phyloP scores from a whole-genome alignment of 371 early-diverging fungal genomes.

The Nematocida ironsii region DNA sequence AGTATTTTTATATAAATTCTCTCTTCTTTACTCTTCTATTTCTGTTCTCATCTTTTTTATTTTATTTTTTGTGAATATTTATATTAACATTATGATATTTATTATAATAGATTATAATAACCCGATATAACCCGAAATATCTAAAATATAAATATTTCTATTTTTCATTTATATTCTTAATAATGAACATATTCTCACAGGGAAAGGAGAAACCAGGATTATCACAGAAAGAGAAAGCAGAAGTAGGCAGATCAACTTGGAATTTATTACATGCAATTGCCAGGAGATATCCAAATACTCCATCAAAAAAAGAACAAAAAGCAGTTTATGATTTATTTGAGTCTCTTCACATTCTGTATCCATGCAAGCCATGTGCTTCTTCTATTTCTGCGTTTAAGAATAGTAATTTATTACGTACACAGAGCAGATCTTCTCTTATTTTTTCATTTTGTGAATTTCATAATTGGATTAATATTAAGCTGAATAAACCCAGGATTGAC shows the following conservation, averaged over 20 bases:
- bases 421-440: not conserved
- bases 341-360: constrained; percentile 41
- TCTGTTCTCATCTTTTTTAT: too few relatives aligned
- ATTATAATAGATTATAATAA: too few relatives aligned
- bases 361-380: constrained; percentile 30
- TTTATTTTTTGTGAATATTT: too few relatives aligned
- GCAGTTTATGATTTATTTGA: constrained; percentile 17
- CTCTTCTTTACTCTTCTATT: too few relatives aligned
- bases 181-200: not conserved
- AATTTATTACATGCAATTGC: constrained; percentile 45
- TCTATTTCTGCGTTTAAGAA: not conserved
- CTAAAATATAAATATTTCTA: too few relatives aligned
- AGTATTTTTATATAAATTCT: too few relatives aligned
- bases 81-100: too few relatives aligned
- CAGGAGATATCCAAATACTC: constrained; percentile 21
- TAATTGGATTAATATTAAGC: constrained; percentile 43
- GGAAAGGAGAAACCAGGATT: constrained; percentile 3
- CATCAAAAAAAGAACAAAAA: constrained; percentile 20
- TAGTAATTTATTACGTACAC: not conserved
- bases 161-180: too few relatives aligned
- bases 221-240: constrained; percentile 4
- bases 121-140: too few relatives aligned
- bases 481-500: constrained; percentile 17
- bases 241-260: constrained; percentile 45
- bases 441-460: constrained; percentile 44